Evolutionary conservation across 176 grass and related monocot genomes (phyloP), one percentile per base, ranked within the genome.

Genomic region (Triticum monococcum): DNA sequence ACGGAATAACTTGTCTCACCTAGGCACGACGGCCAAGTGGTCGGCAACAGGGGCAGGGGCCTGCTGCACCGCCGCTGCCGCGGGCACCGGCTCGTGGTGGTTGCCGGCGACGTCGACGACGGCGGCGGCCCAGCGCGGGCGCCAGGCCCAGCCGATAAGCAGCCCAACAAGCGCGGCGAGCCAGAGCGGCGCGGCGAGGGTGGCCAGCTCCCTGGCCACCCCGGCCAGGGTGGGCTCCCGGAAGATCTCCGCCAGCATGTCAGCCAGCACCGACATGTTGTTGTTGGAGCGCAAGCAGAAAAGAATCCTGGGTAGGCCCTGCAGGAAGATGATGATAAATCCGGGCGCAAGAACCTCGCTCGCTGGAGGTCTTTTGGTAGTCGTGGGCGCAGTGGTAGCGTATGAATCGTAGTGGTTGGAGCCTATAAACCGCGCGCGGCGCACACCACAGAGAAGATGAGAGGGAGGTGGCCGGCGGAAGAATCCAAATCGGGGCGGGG

Each of bases 131-230:
- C 96, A 98, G 13, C 84, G 81, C 7, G 96, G 96, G 13, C 92
- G 91, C 96, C 96, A 98, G 0, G 85, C 93, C 96, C 96, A 98
- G 3, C 96, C 96, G 22, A 96, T 8, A 66, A 98, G 73, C 37
- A 98, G 81, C 8, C 96, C 96, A 1, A 86, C 76, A 64, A 95
- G 79, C 1, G 86, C 85, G 12, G 96, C 96, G 78, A 96, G 72
- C 88, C 91, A 95, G 40, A 98, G 86, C 43, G 91, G 93, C 43
- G 93, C 82, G 38, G 89, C 85, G 28, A 95, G 74, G 11, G 52
- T 28, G 4, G 89, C 88, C 26, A 98, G 83, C 86, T 98, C 96
- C 17, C 85, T n/a, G 2, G 89, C 75, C 13, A 89, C 85, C 12
- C 82, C 90, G 23, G 68, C 86, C 13, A 95, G 35, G 50, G 84